Evolutionary conservation across 345 rosid species (phyloP).

Genomic region (Gossypioides kirkii): DNA sequence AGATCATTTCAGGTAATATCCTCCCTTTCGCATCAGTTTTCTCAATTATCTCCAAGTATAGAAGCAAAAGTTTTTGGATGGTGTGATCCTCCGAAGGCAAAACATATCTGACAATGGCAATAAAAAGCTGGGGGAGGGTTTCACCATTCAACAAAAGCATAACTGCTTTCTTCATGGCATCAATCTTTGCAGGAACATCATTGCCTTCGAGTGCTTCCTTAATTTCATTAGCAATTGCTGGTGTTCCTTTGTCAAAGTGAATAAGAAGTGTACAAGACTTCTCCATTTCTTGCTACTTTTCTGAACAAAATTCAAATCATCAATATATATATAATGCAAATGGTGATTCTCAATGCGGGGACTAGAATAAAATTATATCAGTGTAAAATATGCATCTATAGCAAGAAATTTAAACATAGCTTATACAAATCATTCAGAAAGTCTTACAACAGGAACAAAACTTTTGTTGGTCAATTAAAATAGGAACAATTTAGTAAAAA

Average conservation of each 20-base stretch:
- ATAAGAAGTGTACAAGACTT: constrained; percentile 75
- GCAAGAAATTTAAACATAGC: neutral
- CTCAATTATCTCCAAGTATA: constrained; percentile 87
- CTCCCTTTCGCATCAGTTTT: constrained; percentile 72
- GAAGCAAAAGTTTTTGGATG: constrained; percentile 74
- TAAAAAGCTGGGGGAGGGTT: constrained; percentile 90
- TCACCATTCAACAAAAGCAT: constrained; percentile 90
- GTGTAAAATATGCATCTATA: neutral
- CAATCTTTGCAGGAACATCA: constrained; percentile 56
- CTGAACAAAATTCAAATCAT: neutral
- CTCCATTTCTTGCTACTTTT: constrained; percentile 49
- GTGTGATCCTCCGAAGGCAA: constrained; percentile 93
- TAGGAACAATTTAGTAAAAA: too few relatives aligned
- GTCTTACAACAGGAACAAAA: neutral
- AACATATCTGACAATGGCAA: constrained; percentile 87
- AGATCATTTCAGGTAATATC: constrained; percentile 89
- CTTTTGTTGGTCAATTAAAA: too few relatives aligned
- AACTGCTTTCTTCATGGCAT: constrained; percentile 84
- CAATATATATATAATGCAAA: neutral
- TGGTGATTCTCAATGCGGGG: neutral
- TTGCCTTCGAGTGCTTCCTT: constrained; percentile 93
- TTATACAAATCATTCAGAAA: neutral
- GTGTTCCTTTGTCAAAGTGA: constrained; percentile 80
- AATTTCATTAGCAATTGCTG: constrained; percentile 81
- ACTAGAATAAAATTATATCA: neutral